A percentile compares a stretch with the other conserved stretches of the same genome.
phyloP scores from a whole-genome alignment of 371 early-diverging fungal genomes.

The Mucor piriformis region DNA sequence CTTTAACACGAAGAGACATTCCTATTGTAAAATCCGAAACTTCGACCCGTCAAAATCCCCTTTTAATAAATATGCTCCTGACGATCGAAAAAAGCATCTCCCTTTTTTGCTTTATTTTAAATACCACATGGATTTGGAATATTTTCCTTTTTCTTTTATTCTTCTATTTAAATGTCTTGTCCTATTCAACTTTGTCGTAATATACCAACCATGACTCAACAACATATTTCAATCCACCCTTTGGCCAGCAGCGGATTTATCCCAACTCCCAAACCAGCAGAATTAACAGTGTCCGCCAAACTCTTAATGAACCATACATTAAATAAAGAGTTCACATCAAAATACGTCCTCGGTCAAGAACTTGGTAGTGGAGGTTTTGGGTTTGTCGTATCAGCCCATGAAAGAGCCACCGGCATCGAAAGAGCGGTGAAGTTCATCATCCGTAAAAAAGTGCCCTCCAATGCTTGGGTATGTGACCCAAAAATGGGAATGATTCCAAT shows the following conservation, averaged over 20 bases:
- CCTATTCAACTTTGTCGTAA: conserved; percentile 29
- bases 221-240: conserved; percentile 22
- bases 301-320: conserved; percentile 48
- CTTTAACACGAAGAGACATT: conserved; percentile 6
- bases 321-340: conserved; percentile 49
- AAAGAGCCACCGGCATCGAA: conserved; percentile 55
- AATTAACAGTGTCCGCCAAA: conserved; percentile 46
- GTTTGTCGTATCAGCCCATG: conserved; percentile 70
- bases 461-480: conserved; percentile 65
- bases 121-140: too few relatives aligned
- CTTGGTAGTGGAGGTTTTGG: conserved; percentile 85
- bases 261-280: conserved; percentile 4
- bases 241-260: conserved; percentile 1
- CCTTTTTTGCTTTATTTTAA: too few relatives aligned
- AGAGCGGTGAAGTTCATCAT: conserved; percentile 85
- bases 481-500: conserved; percentile 71
- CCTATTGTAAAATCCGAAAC: conserved; percentile 29
- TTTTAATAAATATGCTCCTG: conserved; percentile 24
- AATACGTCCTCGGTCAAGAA: conserved; percentile 66
- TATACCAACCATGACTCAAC: conserved; percentile 5
- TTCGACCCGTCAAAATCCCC: conserved; percentile 17
- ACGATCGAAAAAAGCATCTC: conserved; percentile 17
- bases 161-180: neutral
- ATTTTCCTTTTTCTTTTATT: conserved; percentile 1
- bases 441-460: conserved; percentile 63